Evolutionary conservation across 1,284 basidiomycete genomes (phyloP), one percentile per base, ranked within the genome.

Genomic region (Microbotryum silenes-acaulis): DNA sequence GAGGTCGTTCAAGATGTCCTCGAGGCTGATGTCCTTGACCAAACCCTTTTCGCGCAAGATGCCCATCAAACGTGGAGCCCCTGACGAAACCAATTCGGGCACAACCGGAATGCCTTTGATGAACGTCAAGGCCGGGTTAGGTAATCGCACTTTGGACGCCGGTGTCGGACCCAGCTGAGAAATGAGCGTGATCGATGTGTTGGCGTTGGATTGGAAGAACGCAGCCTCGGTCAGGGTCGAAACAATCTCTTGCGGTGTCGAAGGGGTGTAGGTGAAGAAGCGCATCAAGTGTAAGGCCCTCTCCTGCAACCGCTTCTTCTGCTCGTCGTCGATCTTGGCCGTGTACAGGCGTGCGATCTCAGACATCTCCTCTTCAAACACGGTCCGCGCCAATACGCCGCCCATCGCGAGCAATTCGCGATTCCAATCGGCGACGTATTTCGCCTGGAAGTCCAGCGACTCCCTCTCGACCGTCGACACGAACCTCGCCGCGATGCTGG

Each of bases 401-500:
- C 90, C 92, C 9, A 91, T 80, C 70, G 84, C 87, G 7, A 97
- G 79, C 1, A 96, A 79, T 71, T 96, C 91, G 68, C 82, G 84
- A 72, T 94, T 96, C 90, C 90, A 93, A 48, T 73, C 68, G 27
- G 70, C 71, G 57, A 76, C 75, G 56, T 72, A 74, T 42, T 70
- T 70, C 47, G 75, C 72, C 55, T 76, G 72, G 59, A 78, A 75
- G 54, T 71, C 70, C 31, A 72, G 55, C 14, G 58, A 90, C 76
- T 98, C 94, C 66, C 94, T 83, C 76, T 98, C 94, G 3, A 98
- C 94, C 0, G 94, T 98, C 1, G 92, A 91, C 62, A 98, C 96
- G 74, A 97, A 97, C 9, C 92, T 81, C 2, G 90, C 87, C 2
- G 91, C 85, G 75, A 97, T 84, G 71, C 94, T 91, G 0, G 92